Evolutionary conservation across 768 basidiomycete genomes (phyloP).

Genomic region (Amylocystis lapponica): DNA sequence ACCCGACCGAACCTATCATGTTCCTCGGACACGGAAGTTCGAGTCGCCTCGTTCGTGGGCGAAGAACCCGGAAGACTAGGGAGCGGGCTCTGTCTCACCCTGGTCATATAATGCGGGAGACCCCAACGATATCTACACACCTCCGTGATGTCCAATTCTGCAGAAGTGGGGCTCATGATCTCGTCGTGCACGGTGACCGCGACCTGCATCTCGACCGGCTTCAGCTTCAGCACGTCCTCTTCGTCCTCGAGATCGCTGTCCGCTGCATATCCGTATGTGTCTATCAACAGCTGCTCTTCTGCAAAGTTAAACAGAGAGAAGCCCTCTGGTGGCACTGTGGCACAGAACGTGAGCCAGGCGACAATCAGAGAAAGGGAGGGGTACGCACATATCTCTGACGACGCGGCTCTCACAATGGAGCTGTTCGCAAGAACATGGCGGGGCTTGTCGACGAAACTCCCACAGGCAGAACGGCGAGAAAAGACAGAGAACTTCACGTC

Average conservation of each 20-base stretch:
- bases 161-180: not conserved
- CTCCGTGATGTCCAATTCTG: too few species aligned
- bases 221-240: constrained; percentile 4
- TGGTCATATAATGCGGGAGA: too few species aligned
- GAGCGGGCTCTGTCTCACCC: too few species aligned
- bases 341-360: not conserved
- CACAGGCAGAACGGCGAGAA: constrained; percentile 4
- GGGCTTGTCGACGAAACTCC: constrained; percentile 3
- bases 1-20: not conserved
- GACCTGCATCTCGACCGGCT: too few species aligned
- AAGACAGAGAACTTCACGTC: constrained; percentile 10
- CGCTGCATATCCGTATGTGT: constrained; percentile 17
- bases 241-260: constrained; percentile 21
- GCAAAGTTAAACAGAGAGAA: constrained; percentile 12
- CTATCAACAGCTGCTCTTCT: constrained; percentile 1
- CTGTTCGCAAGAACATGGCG: constrained; percentile 8
- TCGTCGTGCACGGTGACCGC: not conserved
- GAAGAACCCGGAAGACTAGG: too few species aligned
- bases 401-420: constrained; percentile 2
- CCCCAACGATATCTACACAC: too few species aligned
- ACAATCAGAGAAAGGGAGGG: too few species aligned
- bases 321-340: constrained; percentile 12
- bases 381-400: constrained; percentile 10
- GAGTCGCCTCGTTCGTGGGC: too few species aligned
- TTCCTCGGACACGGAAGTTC: not conserved